phyloP scores from a whole-genome alignment of 2,329 filamentous ascomycete species.

The Zymoseptoria ardabiliae region DNA sequence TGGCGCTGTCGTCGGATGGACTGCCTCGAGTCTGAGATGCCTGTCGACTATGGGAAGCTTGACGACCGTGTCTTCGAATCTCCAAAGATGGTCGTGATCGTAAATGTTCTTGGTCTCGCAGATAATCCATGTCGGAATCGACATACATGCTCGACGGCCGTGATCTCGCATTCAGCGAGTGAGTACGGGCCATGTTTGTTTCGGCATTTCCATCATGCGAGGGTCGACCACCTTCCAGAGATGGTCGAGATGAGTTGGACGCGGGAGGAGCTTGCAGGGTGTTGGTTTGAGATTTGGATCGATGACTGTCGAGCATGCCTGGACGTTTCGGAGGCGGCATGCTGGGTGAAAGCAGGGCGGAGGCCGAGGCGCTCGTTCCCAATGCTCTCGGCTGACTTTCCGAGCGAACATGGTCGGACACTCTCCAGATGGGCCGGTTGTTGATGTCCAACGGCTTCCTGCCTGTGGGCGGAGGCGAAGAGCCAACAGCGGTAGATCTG shows the following conservation, averaged over 20 bases:
- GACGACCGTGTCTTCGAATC: constrained; percentile 24
- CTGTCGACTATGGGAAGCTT: constrained; percentile 25
- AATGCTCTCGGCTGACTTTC: constrained; percentile 44
- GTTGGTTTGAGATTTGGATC: constrained; percentile 44
- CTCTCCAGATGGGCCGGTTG: constrained; percentile 47
- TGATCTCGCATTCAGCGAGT: constrained; percentile 58
- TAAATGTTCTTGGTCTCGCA: constrained; percentile 62
- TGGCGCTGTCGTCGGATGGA: constrained; percentile 54
- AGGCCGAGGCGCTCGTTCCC: constrained; percentile 31
- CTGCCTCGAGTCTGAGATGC: constrained; percentile 32
- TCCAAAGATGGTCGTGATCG: constrained; percentile 28
- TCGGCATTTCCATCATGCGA: constrained; percentile 55
- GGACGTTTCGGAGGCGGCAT: constrained; percentile 31
- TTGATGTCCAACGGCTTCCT: constrained; percentile 34
- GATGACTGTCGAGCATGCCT: constrained; percentile 36
- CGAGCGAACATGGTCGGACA: constrained; percentile 44
- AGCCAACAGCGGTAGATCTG: constrained; percentile 53
- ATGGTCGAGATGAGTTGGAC: constrained; percentile 52
- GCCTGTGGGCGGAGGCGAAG: constrained; percentile 34
- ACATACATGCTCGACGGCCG: constrained; percentile 78
- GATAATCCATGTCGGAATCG: constrained; percentile 72
- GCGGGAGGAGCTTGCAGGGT: constrained; percentile 36
- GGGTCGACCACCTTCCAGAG: constrained; percentile 64
- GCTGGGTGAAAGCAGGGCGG: constrained; percentile 33
- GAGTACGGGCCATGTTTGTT: constrained; percentile 47